These are phyloP conservation scores for Xylaria bambusicola DNA, from an alignment of 495 filamentous ascomycete species.

Conservation along the genomic window DNA sequence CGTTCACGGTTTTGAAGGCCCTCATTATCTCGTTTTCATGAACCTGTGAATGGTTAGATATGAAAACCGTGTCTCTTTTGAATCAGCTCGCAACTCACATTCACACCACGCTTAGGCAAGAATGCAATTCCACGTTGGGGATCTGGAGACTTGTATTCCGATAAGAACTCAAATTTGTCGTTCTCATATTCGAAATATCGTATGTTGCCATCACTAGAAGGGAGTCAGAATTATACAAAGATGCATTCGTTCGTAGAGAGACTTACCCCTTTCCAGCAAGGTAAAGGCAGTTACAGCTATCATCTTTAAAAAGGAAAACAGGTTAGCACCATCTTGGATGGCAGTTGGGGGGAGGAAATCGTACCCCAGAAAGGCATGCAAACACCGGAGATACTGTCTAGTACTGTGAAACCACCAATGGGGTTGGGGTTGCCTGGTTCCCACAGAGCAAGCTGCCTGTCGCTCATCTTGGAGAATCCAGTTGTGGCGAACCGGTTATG, in stretches of 20 bases:
- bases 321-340: constrained; percentile 31
- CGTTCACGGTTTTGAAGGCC: constrained; percentile 95
- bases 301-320: constrained; percentile 50
- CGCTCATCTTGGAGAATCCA: constrained; percentile 97
- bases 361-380: constrained; percentile 98
- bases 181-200: constrained; percentile 97
- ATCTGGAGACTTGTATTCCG: constrained; percentile 92
- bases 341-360: background rate
- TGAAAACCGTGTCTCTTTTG: background rate
- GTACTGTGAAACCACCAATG: constrained; percentile 79
- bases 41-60: constrained; percentile 49
- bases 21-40: constrained; percentile 97
- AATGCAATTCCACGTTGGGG: constrained; percentile 95
- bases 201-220: constrained; percentile 90
- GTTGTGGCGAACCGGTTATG: constrained; percentile 93
- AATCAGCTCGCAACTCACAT: constrained; percentile 51
- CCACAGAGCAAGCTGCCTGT: constrained; percentile 94
- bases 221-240: constrained; percentile 8
- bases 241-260: background rate
- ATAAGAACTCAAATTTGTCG: constrained; percentile 94
- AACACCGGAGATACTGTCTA: constrained; percentile 95
- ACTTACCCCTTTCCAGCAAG: constrained; percentile 93
- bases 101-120: constrained; percentile 90
- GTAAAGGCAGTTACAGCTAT: constrained; percentile 89
- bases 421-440: constrained; percentile 85